A percentile compares a stretch with the other conserved stretches of the same genome.
Conservation (phyloP, 495 filamentous ascomycete species). For the Penicillium flavigenum region DNA sequence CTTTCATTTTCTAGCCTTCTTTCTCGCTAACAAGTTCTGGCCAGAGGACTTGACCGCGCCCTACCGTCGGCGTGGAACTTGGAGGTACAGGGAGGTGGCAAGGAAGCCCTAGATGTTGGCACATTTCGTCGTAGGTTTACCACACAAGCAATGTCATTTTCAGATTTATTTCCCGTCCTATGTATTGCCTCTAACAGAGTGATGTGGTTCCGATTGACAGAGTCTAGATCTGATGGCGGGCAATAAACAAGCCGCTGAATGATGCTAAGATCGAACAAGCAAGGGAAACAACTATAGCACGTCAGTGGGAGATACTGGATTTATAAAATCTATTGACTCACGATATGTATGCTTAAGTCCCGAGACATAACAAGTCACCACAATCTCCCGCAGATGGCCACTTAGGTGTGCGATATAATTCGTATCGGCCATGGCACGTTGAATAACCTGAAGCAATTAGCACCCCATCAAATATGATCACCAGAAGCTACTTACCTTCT, state of each 20-base stretch:
- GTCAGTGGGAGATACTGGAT: background rate
- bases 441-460: constrained; percentile 33
- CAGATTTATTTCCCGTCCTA: too few relatives aligned
- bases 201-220: too few relatives aligned
- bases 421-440: constrained; percentile 37
- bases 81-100: too few relatives aligned
- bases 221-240: constrained; percentile 24
- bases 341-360: constrained; percentile 41
- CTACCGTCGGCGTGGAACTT: too few relatives aligned
- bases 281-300: constrained; percentile 30
- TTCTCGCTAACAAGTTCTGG: too few relatives aligned
- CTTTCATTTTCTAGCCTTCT: too few relatives aligned
- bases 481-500: constrained; percentile 21
- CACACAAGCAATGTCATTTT: too few relatives aligned
- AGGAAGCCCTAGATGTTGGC: too few relatives aligned
- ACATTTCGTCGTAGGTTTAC: too few relatives aligned
- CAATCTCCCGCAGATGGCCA: constrained; percentile 34
- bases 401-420: constrained; percentile 36
- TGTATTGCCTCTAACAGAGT: too few relatives aligned
- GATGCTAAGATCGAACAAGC: constrained; percentile 31
- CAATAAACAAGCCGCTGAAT: constrained; percentile 29
- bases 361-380: constrained; percentile 35
- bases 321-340: constrained; percentile 17
- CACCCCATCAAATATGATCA: background rate
- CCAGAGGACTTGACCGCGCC: too few relatives aligned